Conservation (phyloP, 2,329 filamentous ascomycete species). For the Pseudogymnoascus sp. region DNA sequence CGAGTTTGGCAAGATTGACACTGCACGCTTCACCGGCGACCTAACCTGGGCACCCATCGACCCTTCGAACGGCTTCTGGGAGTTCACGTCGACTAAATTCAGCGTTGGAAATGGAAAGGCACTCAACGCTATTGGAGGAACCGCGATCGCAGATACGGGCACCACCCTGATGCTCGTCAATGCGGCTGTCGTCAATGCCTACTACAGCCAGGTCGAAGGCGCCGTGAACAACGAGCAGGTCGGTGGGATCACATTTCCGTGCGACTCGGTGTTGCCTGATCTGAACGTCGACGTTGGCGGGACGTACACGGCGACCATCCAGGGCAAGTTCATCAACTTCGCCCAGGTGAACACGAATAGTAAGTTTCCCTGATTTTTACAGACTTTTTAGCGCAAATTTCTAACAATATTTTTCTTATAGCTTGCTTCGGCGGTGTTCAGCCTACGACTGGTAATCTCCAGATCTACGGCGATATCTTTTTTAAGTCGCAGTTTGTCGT, state of each 20-base stretch:
- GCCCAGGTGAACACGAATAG: slow-evolving; percentile 42
- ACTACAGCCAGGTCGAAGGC: slow-evolving; percentile 33
- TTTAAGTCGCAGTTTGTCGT: slow-evolving; percentile 55
- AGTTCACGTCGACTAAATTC: slow-evolving; percentile 44
- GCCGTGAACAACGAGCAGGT: slow-evolving; percentile 29
- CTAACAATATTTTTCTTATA: slow-evolving; percentile 19
- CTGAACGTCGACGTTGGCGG: slow-evolving; percentile 33
- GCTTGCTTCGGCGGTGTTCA: slow-evolving; percentile 64
- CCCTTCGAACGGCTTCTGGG: slow-evolving; percentile 47
- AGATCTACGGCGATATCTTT: slow-evolving; percentile 57
- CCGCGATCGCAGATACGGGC: slow-evolving; percentile 38
- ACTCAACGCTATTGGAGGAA: slow-evolving; percentile 49
- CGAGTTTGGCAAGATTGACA: slow-evolving; percentile 51
- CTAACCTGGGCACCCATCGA: slow-evolving; percentile 45
- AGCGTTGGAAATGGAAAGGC: slow-evolving; percentile 39
- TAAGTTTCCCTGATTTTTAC: slow-evolving; percentile 32
- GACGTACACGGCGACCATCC: slow-evolving; percentile 38
- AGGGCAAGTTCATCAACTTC: slow-evolving; percentile 43
- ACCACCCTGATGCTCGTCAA: slow-evolving; percentile 36
- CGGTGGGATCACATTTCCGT: slow-evolving; percentile 34
- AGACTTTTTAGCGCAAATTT: neutral
- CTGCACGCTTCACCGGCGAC: slow-evolving; percentile 43
- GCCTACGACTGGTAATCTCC: slow-evolving; percentile 45
- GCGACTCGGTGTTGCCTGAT: slow-evolving; percentile 29
- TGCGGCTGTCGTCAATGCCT: slow-evolving; percentile 31